Evolutionary conservation across 2,329 filamentous ascomycete species (phyloP).

Genomic region (Bipolaris cookei): DNA sequence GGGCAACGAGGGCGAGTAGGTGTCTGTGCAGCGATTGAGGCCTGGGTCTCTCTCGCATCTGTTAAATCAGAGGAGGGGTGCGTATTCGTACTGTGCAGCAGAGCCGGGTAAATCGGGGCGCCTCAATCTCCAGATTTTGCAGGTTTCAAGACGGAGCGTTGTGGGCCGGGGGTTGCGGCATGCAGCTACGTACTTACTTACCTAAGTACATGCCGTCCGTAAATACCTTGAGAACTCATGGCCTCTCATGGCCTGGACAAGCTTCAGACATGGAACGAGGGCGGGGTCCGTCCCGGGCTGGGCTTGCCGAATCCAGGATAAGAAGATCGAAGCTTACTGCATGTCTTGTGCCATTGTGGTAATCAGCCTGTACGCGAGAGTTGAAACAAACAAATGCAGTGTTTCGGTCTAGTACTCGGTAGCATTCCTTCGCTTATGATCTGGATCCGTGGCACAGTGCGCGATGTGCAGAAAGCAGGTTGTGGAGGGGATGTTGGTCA

Average conservation of each 20-base stretch:
- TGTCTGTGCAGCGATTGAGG: slow-evolving; percentile 10
- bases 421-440: not conserved
- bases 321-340: not conserved
- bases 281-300: not conserved
- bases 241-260: slow-evolving; percentile 1
- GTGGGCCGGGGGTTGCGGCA: slow-evolving; percentile 5
- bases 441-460: not conserved
- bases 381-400: not conserved
- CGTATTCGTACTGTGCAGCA: not conserved
- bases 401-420: not conserved
- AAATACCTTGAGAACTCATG: not conserved
- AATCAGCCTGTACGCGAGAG: not conserved
- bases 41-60: not conserved
- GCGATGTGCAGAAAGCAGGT: slow-evolving; percentile 9
- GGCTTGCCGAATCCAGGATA: not conserved
- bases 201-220: too few species aligned
- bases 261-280: slow-evolving; percentile 9
- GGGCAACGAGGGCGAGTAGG: slow-evolving; percentile 15
- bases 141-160: slow-evolving; percentile 15
- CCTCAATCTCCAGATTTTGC: slow-evolving; percentile 4
- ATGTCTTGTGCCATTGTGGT: not conserved
- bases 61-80: too few species aligned
- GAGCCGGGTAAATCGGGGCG: slow-evolving; percentile 3
- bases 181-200: slow-evolving; percentile 1
- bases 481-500: slow-evolving; percentile 8